Conservation (phyloP, 805 yeast species). For the Wickerhamiella spandovensis region DNA sequence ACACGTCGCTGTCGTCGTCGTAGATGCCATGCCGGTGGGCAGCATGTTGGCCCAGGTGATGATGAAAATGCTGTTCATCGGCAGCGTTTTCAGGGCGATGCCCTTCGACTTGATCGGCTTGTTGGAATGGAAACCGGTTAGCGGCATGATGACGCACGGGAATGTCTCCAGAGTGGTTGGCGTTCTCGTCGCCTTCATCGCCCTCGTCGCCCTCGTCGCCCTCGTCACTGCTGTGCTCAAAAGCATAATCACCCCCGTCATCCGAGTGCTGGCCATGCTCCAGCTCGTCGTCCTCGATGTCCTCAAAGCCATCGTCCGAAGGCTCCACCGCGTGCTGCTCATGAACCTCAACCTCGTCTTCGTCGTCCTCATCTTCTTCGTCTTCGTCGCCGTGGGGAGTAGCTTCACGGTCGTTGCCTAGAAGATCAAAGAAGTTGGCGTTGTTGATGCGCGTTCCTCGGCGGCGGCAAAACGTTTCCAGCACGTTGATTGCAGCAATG, state of each 20-base stretch:
- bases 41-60: too few species aligned
- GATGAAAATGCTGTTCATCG: too few species aligned
- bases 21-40: not conserved
- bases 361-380: slow-evolving; percentile 1
- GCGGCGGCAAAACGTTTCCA: slow-evolving; percentile 31
- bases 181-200: not conserved
- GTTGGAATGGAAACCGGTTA: not conserved
- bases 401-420: not conserved
- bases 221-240: slow-evolving; percentile 2
- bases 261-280: slow-evolving; percentile 2
- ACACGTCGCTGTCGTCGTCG: not conserved
- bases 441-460: slow-evolving; percentile 21
- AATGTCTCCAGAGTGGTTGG: not conserved
- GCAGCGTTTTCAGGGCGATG: too few species aligned
- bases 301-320: slow-evolving; percentile 13
- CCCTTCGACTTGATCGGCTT: too few species aligned
- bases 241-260: slow-evolving; percentile 6
- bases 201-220: slow-evolving; percentile 3
- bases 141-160: not conserved
- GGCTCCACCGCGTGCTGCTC: slow-evolving; percentile 7
- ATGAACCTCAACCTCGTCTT: slow-evolving; percentile 7
- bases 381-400: not conserved
- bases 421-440: slow-evolving; percentile 4
- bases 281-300: slow-evolving; percentile 7
- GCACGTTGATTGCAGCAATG: slow-evolving; percentile 35